Base-by-base conservation (phyloP, 2,329 filamentous ascomycete genomes). In the Truncatella angustata region DNA sequence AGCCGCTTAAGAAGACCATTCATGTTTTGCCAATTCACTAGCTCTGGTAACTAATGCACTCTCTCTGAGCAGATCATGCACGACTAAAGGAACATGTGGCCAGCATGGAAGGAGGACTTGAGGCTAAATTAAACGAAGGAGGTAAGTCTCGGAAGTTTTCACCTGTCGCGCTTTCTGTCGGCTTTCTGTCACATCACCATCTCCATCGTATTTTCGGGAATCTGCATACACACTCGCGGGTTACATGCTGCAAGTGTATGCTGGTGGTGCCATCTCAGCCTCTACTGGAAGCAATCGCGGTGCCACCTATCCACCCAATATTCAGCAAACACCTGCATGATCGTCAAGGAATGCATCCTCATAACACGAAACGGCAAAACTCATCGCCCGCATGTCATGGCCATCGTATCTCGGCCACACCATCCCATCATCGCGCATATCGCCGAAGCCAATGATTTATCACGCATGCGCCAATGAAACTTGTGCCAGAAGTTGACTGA, bases 91-190 rank as follows among this genome's bases (percentile, higher is more conserved):
- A 96, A 56, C 90, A 97, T 72, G 82, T 99, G 56, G 75, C 86
- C 3, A 83, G 78, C 58, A 95, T 99, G 91, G 82, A 87, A 40
- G 92, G 92, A 57, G 90, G 91, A 60, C 81, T 99, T 16, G 94
- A 97, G 72, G 91, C 93, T 46, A 87, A 82, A 67, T 86, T 99
- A 57, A 81, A 96, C 63, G 95, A 99, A 88, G 94, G 89, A 79
- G 94, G 90, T 92, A 75, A 78, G 88, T 80, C 55, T 37, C 55
- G 54, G 45, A 43, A 30, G 34, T 54, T 60, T 37, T 21, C n/a
- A 42, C 21, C 12, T 24, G 18, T 34, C 16, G 43, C 63, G 59
- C 57, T 66, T 67, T 64, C 54, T 59, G 46, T 65, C 63, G 58
- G 58, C 60, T 59, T 47, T 57, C 53, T 36, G 50, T 43, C 40